Base-by-base conservation (phyloP, 257 asterid genomes). In the Penstemon barbatus region DNA sequence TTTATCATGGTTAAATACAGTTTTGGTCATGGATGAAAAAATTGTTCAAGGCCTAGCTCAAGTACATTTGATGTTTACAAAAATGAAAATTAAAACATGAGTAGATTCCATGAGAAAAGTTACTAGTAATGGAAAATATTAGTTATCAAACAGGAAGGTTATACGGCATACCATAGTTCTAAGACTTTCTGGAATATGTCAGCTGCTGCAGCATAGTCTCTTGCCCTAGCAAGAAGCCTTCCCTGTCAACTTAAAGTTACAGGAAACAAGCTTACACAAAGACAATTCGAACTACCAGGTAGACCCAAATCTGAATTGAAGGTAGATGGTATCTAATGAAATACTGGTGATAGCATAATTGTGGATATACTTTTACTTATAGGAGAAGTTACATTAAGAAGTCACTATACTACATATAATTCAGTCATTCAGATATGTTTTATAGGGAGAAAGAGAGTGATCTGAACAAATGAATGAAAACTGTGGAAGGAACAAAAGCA, bases 181-280 rank as follows among this genome's bases (percentile, higher is more conserved):
- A 94, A 78, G 60, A 87, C 89, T 74, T 82, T 87, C 87, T 87
- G 87, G 71, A 89, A 89, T 57, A 85, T 71, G 50, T 78, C 92
- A 75, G 93, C 89, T 50, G 99, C 98, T 18, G 95, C 91, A 84
- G 83, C 80, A 79, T 80, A 86, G 77, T 94, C 94, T 73, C 97
- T 90, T 74, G 88, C 86, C 89, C 77, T 87, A 63, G 97, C 97
- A 79, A 87, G 98, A 83, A 94, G 98, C 82, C 86, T 85, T 77
- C 99, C 99, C 99, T 94, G 98, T 93, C 91, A 88, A 93, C 96
- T 93, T 93, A 82, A 74, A 88, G 90, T 85, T 84, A 83, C 85
- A 85, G 82, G 80, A 74, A 60, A 75, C 87, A 84, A 72, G 77
- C 83, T 87, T 78, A 78, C 78, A 67, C 36, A 74, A 71, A 74